These are phyloP conservation scores for Backusella australiensis DNA, from an alignment of 192 early-diverging fungal species.

Conservation along the genomic window DNA sequence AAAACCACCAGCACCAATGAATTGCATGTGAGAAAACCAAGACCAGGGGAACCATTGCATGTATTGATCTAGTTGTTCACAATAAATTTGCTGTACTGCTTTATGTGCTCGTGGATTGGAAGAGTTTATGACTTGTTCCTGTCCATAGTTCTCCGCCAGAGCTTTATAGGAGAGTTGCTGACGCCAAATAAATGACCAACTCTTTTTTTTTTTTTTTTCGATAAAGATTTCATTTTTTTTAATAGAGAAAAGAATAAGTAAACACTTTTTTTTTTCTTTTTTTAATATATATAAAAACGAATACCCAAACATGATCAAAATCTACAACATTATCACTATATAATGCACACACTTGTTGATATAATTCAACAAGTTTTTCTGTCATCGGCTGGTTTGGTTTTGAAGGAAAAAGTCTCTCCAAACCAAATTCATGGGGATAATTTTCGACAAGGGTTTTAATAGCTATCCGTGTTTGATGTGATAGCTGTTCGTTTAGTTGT, in stretches of 20 bases:
- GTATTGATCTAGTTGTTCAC: conserved; percentile 25
- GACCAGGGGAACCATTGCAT: conserved; percentile 39
- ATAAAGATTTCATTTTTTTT: not conserved
- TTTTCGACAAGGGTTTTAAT: conserved; percentile 16
- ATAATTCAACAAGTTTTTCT: conserved; percentile 19
- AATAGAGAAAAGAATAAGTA: conserved; percentile 5
- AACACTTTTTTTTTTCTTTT: not conserved
- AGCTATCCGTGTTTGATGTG: conserved; percentile 16
- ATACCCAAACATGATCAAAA: conserved; percentile 37
- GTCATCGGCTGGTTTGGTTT: not conserved
- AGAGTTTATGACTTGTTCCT: conserved; percentile 21
- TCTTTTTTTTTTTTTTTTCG: conserved; percentile 14
- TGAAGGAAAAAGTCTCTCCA: conserved; percentile 15
- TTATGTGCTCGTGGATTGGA: conserved; percentile 21
- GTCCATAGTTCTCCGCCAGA: conserved; percentile 18
- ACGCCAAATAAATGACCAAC: conserved; percentile 28
- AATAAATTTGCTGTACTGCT: conserved; percentile 24
- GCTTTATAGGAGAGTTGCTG: conserved; percentile 28
- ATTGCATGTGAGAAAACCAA: conserved; percentile 36
- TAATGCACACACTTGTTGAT: conserved; percentile 17
- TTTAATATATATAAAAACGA: not conserved
- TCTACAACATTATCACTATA: conserved; percentile 22
- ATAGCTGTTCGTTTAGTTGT: conserved; percentile 20
- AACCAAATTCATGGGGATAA: conserved; percentile 32
- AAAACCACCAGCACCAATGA: conserved; percentile 37